These are phyloP conservation scores for Ogataea trehaloabstinens DNA, from an alignment of 805 yeast species.

Conservation along the genomic window DNA sequence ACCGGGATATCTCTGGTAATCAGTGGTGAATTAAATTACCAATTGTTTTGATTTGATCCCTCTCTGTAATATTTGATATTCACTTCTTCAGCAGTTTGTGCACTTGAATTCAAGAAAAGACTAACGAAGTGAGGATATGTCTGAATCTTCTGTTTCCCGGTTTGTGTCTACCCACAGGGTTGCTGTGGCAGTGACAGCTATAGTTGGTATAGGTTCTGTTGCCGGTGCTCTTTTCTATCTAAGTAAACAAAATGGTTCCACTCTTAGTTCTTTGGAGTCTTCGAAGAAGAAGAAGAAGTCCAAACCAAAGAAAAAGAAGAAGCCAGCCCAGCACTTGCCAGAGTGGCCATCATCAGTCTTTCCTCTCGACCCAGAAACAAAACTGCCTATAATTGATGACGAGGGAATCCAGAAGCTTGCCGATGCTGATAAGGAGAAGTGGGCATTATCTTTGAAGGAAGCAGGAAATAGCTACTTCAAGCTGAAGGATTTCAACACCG, in stretches of 20 bases:
- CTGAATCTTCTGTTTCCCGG: constrained; percentile 25
- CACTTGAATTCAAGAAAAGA: too few species aligned
- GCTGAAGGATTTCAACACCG: constrained; percentile 64
- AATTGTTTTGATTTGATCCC: too few species aligned
- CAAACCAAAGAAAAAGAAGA: constrained; percentile 44
- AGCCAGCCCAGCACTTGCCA: constrained; percentile 32
- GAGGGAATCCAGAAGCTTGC: constrained; percentile 45
- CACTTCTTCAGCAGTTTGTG: too few species aligned
- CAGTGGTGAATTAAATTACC: too few species aligned
- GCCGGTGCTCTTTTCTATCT: constrained; percentile 46
- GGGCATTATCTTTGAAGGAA: constrained; percentile 78
- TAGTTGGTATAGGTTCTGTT: constrained; percentile 49
- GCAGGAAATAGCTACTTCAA: constrained; percentile 85
- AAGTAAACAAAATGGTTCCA: constrained; percentile 27
- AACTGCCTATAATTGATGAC: constrained; percentile 56
- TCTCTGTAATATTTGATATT: too few species aligned
- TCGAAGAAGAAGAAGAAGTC: constrained; percentile 31
- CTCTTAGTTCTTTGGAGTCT: constrained; percentile 14
- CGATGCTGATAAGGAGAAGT: constrained; percentile 52
- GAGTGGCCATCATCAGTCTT: constrained; percentile 31
- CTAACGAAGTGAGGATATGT: constrained; percentile 6
- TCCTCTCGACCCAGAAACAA: constrained; percentile 50
- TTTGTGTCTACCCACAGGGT: constrained; percentile 50
- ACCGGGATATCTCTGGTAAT: too few species aligned
- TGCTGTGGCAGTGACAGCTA: constrained; percentile 48